Percentiles rank a stretch among this genome's conserved stretches.
Evolutionary conservation across 495 filamentous ascomycete species (phyloP).

Genomic region (Penicillium flavigenum): DNA sequence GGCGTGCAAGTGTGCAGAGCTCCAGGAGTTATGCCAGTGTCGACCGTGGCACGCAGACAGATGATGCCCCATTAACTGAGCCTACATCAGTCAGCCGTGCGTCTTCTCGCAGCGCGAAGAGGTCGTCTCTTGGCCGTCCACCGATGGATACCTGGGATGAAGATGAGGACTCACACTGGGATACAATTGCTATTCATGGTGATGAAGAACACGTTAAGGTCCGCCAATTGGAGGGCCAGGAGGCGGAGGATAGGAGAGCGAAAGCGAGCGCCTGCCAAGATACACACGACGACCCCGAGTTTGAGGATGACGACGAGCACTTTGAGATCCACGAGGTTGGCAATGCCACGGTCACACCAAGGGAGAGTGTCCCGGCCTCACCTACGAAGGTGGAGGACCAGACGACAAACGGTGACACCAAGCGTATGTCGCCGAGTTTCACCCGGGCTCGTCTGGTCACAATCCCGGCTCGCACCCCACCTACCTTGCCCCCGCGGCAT

Average conservation of each 20-base stretch:
- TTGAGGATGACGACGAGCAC: slow-evolving; percentile 31
- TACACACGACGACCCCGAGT: slow-evolving; percentile 9
- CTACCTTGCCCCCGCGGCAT: slow-evolving; percentile 61
- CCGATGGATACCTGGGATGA: slow-evolving; percentile 27
- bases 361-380: slow-evolving; percentile 50
- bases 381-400: slow-evolving; percentile 48
- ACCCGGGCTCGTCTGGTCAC: slow-evolving; percentile 65
- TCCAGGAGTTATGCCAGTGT: slow-evolving; percentile 60
- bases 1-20: slow-evolving; percentile 65
- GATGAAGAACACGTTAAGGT: slow-evolving; percentile 9
- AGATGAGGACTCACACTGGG: slow-evolving; percentile 31
- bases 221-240: slow-evolving; percentile 3
- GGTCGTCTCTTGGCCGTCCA: slow-evolving; percentile 38
- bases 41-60: slow-evolving; percentile 59
- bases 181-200: slow-evolving; percentile 36
- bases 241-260: slow-evolving; percentile 6
- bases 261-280: slow-evolving; percentile 26
- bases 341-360: slow-evolving; percentile 47
- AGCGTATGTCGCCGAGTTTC: slow-evolving; percentile 50
- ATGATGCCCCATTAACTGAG: slow-evolving; percentile 51
- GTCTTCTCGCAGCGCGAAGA: slow-evolving; percentile 46
- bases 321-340: slow-evolving; percentile 44
- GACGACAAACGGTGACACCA: slow-evolving; percentile 43
- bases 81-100: slow-evolving; percentile 42
- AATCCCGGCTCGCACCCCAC: slow-evolving; percentile 68